Percentiles rank a stretch among this genome's conserved stretches.
Conservation (phyloP, 805 yeast species). For the Lipomyces sp. region DNA sequence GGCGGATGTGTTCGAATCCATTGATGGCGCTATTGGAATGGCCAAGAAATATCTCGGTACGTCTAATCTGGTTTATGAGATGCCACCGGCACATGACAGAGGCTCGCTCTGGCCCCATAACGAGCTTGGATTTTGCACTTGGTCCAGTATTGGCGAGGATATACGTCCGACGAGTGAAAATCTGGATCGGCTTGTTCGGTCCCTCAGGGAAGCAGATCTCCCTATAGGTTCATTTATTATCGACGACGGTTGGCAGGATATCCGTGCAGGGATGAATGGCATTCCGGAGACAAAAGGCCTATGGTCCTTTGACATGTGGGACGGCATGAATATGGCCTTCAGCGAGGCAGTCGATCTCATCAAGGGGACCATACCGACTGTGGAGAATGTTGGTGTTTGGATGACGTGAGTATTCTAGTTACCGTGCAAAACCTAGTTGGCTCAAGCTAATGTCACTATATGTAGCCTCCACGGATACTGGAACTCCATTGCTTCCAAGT, state of each 20-base stretch:
- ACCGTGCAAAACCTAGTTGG: neutral
- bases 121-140: constrained; percentile 14
- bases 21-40: constrained; percentile 12
- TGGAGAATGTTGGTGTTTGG: constrained; percentile 6
- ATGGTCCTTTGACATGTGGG: constrained; percentile 14
- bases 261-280: constrained; percentile 18
- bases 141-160: constrained; percentile 20
- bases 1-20: constrained; percentile 12
- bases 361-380: constrained; percentile 10
- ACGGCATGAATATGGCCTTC: constrained; percentile 6
- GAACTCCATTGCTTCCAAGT: constrained; percentile 3
- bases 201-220: constrained; percentile 9
- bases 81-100: constrained; percentile 8
- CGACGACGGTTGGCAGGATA: constrained; percentile 20
- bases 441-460: neutral
- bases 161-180: constrained; percentile 2
- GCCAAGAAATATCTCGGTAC: constrained; percentile 13
- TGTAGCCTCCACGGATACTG: neutral
- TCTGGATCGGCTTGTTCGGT: neutral
- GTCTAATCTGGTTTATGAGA: neutral
- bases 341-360: constrained; percentile 6
- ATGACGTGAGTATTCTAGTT: neutral
- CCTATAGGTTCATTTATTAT: constrained; percentile 15
- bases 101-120: constrained; percentile 9
- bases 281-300: constrained; percentile 1